These are phyloP conservation scores for Pleurotus salmoneostramineus DNA, from an alignment of 768 basidiomycete species.

Conservation along the genomic window DNA sequence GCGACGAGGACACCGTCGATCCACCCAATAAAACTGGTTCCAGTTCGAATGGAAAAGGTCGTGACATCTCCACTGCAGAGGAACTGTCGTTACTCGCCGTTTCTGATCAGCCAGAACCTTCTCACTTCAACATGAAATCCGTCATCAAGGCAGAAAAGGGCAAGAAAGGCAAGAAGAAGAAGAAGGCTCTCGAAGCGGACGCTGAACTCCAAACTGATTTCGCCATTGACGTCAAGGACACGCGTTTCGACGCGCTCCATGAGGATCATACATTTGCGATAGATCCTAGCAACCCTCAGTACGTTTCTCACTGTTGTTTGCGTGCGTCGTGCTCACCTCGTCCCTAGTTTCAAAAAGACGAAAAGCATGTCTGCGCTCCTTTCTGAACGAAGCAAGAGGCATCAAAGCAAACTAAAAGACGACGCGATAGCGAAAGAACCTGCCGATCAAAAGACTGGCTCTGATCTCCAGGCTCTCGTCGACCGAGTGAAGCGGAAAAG, in stretches of 20 bases:
- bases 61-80: constrained; percentile 37
- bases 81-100: constrained; percentile 64
- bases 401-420: constrained; percentile 29
- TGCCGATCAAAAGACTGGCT: constrained; percentile 15
- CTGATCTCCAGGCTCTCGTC: constrained; percentile 63
- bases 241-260: constrained; percentile 82
- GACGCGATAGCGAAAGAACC: constrained; percentile 10
- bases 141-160: constrained; percentile 84
- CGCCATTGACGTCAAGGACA: constrained; percentile 78
- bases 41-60: constrained; percentile 15
- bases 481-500: constrained; percentile 88
- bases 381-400: constrained; percentile 74
- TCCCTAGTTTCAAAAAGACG: constrained; percentile 82
- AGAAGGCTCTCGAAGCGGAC: constrained; percentile 39
- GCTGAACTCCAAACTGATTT: constrained; percentile 81
- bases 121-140: constrained; percentile 89
- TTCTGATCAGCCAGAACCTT: constrained; percentile 51
- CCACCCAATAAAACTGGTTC: constrained; percentile 10
- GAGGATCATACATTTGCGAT: constrained; percentile 93
- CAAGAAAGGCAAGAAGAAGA: constrained; percentile 41
- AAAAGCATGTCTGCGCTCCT: constrained; percentile 85
- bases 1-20: constrained; percentile 36
- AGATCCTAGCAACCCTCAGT: constrained; percentile 95
- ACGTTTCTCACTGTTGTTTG: constrained; percentile 22
- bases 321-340: constrained; percentile 5